Base-by-base conservation (phyloP, 148 eudicot genomes). In the Camellia granthamiana region DNA sequence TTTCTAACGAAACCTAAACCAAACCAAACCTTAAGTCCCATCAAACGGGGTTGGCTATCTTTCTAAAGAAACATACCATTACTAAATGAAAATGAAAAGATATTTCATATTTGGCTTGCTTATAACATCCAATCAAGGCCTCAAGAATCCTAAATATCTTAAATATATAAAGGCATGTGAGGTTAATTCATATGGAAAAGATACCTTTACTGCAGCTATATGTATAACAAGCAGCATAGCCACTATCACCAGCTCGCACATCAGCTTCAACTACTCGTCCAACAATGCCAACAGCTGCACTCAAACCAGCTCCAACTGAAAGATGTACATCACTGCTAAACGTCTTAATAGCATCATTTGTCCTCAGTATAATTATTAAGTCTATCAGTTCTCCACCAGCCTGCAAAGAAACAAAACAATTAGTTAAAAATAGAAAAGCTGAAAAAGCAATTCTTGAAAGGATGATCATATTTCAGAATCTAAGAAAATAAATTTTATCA, bases 191-290 rank as follows among this genome's bases (percentile, higher is more conserved):
- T 3, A 15, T 2, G 16, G 49, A 74, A 47, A 41, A 71, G 7
- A 44, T 85, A 93, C 98, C 98, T 93, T 95, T 95, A 82, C 93
- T 91, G 86, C 93, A 93, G 84, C 97, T 93, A 78, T 93, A 95
- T 47, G 97, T 91, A 84, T 94, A 91, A 70, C 94, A 92, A 79
- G 98, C 94, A 80, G 92, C 91, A 72, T 74, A 84, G 54, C 97
- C 97, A 79, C 93, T 89, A 66, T 84, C 84, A 54, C 98, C 96
- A 78, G 96, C 97, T 83, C 97, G 88, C 46, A 95, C 6, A 80
- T 89, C 92, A 79, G 95, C 97, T 85, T 90, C 95, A 41, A 89
- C 95, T 77, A 88, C 79, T 82, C 97, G 87, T 77, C 97, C 98
- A 70, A 94, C 76, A 81, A 82, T 84, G 67, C 98, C 97, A 77